A percentile compares a stretch with the other conserved stretches of the same genome.
Evolutionary conservation across 2,329 filamentous ascomycete genomes (phyloP).

Genomic region (Colletotrichum sp.): DNA sequence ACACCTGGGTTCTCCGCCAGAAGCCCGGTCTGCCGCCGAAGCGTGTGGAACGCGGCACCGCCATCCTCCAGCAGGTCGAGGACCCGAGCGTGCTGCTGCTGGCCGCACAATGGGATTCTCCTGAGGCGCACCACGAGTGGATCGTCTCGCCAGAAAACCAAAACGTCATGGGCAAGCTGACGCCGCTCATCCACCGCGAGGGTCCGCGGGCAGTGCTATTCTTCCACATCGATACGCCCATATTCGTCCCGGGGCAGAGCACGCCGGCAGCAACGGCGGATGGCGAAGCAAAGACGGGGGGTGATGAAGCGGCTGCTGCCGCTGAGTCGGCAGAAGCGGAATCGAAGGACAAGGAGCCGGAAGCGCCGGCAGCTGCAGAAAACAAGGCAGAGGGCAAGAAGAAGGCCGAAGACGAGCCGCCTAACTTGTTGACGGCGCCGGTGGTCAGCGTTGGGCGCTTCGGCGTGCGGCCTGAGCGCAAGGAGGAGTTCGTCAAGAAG

Average conservation of each 20-base stretch:
- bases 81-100: conserved; percentile 44
- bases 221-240: conserved; percentile 44
- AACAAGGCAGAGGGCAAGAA: conserved; percentile 5
- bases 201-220: conserved; percentile 37
- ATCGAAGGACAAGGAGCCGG: conserved; percentile 1
- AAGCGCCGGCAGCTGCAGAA: not conserved
- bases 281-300: not conserved
- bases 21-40: conserved; percentile 38
- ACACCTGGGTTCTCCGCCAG: conserved; percentile 42
- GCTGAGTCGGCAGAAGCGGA: not conserved
- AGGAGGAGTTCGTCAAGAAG: conserved; percentile 34
- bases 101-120: conserved; percentile 49
- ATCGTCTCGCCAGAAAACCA: conserved; percentile 46
- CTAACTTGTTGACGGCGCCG: conserved; percentile 21
- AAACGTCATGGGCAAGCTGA: conserved; percentile 35
- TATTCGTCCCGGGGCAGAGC: conserved; percentile 18
- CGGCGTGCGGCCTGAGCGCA: conserved; percentile 33
- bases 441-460: conserved; percentile 42
- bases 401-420: conserved; percentile 8
- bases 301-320: not conserved
- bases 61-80: conserved; percentile 38
- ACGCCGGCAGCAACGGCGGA: not conserved
- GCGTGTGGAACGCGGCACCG: conserved; percentile 36
- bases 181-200: conserved; percentile 34
- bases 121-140: conserved; percentile 47